phyloP scores from a whole-genome alignment of 345 rosid species.

The Barbarea vulgaris region DNA sequence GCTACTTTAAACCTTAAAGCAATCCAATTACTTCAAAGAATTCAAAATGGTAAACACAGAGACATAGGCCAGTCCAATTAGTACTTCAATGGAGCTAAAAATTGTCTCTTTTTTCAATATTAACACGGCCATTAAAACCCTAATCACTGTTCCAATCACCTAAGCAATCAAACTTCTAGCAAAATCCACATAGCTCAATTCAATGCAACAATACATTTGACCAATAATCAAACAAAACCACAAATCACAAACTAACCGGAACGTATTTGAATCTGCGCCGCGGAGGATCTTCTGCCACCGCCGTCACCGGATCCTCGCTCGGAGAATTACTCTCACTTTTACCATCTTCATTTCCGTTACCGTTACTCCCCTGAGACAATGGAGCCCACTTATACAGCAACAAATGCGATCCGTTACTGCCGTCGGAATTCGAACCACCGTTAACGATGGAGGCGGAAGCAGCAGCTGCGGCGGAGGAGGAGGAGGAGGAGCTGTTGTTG shows the following conservation, averaged over 20 bases:
- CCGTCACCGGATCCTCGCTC: slow-evolving; percentile 38
- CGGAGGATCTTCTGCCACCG: slow-evolving; percentile 61
- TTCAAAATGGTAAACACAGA: neutral
- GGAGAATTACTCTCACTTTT: slow-evolving; percentile 47
- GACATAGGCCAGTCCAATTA: neutral
- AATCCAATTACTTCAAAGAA: neutral
- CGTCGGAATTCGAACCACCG: slow-evolving; percentile 48
- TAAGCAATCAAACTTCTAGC: neutral
- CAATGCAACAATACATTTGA: neutral
- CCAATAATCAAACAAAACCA: neutral
- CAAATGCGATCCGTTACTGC: slow-evolving; percentile 69
- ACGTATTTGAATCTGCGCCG: slow-evolving; percentile 84
- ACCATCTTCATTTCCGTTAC: slow-evolving; percentile 21
- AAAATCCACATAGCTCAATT: neutral
- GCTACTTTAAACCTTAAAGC: slow-evolving; percentile 23
- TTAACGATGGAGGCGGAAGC: slow-evolving; percentile 29
- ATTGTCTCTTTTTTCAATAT: neutral
- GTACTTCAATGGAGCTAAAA: neutral
- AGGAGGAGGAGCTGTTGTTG: slow-evolving; percentile 32
- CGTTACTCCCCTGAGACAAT: slow-evolving; percentile 50
- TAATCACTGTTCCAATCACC: slow-evolving; percentile 21
- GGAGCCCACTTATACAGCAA: slow-evolving; percentile 92
- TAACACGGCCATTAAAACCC: neutral
- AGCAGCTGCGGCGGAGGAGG: slow-evolving; percentile 21
- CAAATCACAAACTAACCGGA: slow-evolving; percentile 57